These are phyloP conservation scores for Tricholoma matsutake DNA, from an alignment of 768 basidiomycete genomes.

Conservation along the genomic window DNA sequence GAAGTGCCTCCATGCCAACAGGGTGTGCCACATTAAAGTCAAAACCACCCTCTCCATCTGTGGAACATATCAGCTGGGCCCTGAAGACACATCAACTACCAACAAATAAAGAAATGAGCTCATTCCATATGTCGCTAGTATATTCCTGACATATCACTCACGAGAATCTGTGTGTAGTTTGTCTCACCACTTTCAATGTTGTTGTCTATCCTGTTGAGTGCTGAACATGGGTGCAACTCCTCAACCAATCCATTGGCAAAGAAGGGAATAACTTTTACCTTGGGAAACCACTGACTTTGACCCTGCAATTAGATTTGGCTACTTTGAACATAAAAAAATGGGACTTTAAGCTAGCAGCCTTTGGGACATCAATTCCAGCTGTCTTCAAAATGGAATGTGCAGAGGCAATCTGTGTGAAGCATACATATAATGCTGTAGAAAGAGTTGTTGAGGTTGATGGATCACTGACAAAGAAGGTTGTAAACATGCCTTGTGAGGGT, in stretches of 20 bases:
- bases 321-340: constrained; percentile 4
- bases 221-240: constrained; percentile 3
- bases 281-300: constrained; percentile 6
- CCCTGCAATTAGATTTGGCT: constrained; percentile 4
- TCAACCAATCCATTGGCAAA: constrained; percentile 1
- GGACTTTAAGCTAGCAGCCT: constrained; percentile 6
- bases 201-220: constrained; percentile 2
- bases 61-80: background rate
- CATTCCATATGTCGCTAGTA: constrained; percentile 1
- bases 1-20: background rate
- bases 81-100: too few species aligned
- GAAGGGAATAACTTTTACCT: constrained; percentile 5
- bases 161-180: too few species aligned
- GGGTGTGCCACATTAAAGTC: background rate
- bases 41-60: background rate
- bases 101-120: background rate
- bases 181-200: too few species aligned
- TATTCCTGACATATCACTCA: background rate
- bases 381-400: too few species aligned
- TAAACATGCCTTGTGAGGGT: too few species aligned
- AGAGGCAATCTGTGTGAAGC: constrained; percentile 7
- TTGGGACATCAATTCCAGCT: background rate
- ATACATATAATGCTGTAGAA: constrained; percentile 4
- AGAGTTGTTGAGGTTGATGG: constrained; percentile 2
- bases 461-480: constrained; percentile 3